Percentiles rank a stretch among this genome's conserved stretches.
These are phyloP conservation scores for Chionographis japonica DNA, from an alignment of 106 monocot species.

Conservation along the genomic window DNA sequence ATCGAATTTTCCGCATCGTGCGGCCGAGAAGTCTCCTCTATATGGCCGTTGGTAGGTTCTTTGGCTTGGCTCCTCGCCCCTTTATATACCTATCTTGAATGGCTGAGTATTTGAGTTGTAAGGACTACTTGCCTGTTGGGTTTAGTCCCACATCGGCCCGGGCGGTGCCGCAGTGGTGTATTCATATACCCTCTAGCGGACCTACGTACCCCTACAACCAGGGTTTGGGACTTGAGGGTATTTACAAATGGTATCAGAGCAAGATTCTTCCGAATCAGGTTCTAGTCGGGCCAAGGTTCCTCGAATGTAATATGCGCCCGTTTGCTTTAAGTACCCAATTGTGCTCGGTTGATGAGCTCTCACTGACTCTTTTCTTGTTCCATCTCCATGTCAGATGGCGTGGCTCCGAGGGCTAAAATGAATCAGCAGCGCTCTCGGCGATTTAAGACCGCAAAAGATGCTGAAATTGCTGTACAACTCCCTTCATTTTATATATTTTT, in stretches of 20 bases:
- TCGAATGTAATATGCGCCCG: too few species aligned
- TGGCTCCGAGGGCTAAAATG: constrained; percentile 67
- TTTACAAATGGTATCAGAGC: neutral
- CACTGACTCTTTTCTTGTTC: neutral
- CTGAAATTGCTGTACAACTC: constrained; percentile 23
- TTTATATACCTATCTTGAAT: too few species aligned
- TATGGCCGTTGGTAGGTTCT: constrained; percentile 44
- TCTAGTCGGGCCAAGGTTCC: neutral
- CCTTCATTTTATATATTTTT: neutral
- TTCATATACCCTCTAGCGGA: too few species aligned
- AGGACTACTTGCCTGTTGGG: too few species aligned
- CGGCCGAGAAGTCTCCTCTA: constrained; percentile 57
- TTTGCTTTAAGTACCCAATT: too few species aligned
- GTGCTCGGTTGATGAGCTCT: neutral
- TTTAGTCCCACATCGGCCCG: too few species aligned
- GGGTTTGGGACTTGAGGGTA: neutral
- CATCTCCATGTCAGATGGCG: constrained; percentile 34
- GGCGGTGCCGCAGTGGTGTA: too few species aligned
- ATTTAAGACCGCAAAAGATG: constrained; percentile 39
- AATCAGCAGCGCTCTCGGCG: constrained; percentile 53
- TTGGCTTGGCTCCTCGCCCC: neutral
- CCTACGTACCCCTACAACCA: neutral
- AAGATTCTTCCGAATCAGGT: neutral
- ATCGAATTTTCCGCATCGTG: constrained; percentile 39
- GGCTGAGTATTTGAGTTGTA: too few species aligned